A percentile compares a stretch with the other conserved stretches of the same genome.
phyloP scores from a whole-genome alignment of 2,329 filamentous ascomycete genomes.

The Cytospora piceicola region DNA sequence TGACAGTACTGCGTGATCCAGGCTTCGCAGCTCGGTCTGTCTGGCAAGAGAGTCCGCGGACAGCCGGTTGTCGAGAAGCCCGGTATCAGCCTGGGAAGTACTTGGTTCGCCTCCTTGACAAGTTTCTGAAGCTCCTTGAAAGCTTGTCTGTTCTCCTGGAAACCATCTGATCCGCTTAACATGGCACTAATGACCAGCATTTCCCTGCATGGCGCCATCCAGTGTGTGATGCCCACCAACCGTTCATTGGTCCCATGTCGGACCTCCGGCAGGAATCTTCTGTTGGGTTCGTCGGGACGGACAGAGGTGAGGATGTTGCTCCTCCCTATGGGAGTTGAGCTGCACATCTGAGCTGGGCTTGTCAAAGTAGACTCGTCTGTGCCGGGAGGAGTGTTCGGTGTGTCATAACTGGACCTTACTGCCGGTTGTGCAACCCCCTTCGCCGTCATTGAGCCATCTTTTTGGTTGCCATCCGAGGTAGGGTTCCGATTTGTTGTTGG shows the following conservation, averaged over 20 bases:
- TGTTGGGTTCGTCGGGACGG: too few species aligned
- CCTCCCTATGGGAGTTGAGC: neutral
- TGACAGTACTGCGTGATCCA: constrained; percentile 28
- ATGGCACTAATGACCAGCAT: constrained; percentile 30
- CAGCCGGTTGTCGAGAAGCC: neutral
- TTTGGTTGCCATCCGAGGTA: neutral
- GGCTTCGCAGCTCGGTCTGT: constrained; percentile 24
- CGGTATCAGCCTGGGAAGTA: neutral
- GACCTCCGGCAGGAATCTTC: neutral
- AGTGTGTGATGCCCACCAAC: constrained; percentile 31
- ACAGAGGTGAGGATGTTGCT: constrained; percentile 14
- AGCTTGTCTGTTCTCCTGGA: constrained; percentile 24
- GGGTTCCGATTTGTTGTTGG: neutral
- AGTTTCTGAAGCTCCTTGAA: constrained; percentile 30
- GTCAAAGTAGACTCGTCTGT: too few species aligned
- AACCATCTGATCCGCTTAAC: constrained; percentile 28
- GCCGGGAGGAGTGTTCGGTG: too few species aligned
- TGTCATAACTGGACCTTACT: too few species aligned
- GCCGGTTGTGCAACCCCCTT: too few species aligned
- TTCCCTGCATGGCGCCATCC: constrained; percentile 32
- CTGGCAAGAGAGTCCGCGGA: constrained; percentile 22
- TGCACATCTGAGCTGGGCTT: too few species aligned
- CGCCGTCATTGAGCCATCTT: neutral
- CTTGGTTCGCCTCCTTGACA: constrained; percentile 14
- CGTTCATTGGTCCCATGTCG: constrained; percentile 23